Base-by-base conservation (phyloP, 257 asterid genomes). In the Eucommia ulmoides region DNA sequence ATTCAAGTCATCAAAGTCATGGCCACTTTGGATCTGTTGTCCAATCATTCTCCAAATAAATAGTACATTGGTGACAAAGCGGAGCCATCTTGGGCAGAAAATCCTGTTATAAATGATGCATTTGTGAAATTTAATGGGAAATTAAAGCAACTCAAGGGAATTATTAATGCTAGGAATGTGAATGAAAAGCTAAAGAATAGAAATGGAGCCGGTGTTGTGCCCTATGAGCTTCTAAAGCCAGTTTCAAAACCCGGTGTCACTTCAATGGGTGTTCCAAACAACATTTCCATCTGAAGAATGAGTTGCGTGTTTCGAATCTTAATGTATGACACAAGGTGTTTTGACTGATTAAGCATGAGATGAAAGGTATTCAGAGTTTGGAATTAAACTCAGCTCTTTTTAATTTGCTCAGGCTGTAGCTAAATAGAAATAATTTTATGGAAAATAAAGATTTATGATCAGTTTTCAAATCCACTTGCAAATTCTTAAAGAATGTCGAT, bases 161-260 rank as follows among this genome's bases (percentile, higher is more conserved):
- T 20, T 1, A 51, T 33, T 20, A 48, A 38, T 20, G 44, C 38
- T 3, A 23, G 64, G 48, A 58, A 58, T 17, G 20, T 20, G 1
- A 23, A 58, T 51, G 38, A 16, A 21, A 58, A 25, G 15, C 45
- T 58, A 15, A 50, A 24, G 38, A 58, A 58, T 35, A 23, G 64
- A 19, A 29, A 41, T 24, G 56, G 51, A 10, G 56, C 56, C 16
- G 56, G 56, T 0, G 53, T 50, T 35, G 33, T 52, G 5, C 54
- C 55, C 10, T 56, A 56, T 56, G 62, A 56, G 16, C 62, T 56
- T 38, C 54, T 56, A 8, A 23, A 24, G 25, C 63, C 63, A 11
- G 17, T 38, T 19, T 38, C 56, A 41, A 25, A 24, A n/a, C 64
- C 64, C 15, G 64, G 64, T 2, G 56, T 58, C 1, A 58, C 64